These are phyloP conservation scores for Brettanomyces nanus DNA, from an alignment of 805 yeast genomes.

Conservation along the genomic window DNA sequence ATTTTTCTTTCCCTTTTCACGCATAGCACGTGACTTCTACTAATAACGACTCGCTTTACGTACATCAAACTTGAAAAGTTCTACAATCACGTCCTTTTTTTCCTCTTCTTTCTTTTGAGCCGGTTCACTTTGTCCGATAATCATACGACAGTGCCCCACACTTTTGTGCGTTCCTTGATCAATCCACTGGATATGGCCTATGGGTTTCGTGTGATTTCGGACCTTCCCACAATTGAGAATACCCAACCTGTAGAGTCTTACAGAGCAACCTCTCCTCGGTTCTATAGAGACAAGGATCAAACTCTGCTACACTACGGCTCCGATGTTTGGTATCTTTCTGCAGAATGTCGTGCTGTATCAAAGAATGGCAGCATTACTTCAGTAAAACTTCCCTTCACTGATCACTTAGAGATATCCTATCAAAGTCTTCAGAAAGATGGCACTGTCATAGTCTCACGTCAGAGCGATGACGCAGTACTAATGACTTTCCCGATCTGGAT, in stretches of 20 bases:
- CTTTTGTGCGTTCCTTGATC: no score
- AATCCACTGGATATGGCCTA: no score
- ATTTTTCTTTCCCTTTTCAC: no score
- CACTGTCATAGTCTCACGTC: no score
- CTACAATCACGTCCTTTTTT: no score
- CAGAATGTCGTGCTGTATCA: background rate
- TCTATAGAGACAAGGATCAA: slow-evolving; percentile 12
- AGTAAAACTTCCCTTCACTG: background rate
- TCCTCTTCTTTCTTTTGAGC: no score
- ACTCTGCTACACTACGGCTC: slow-evolving; percentile 15
- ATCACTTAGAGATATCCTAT: background rate
- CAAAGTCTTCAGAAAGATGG: background rate
- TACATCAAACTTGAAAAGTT: no score
- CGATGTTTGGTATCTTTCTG: slow-evolving; percentile 12
- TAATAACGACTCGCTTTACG: no score
- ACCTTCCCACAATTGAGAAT: slow-evolving; percentile 24
- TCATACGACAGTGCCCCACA: no score
- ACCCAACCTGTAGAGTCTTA: slow-evolving; percentile 18
- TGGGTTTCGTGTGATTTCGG: slow-evolving; percentile 3
- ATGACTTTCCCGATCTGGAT: slow-evolving; percentile 12
- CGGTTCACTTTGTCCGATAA: no score
- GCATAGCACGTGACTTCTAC: no score
- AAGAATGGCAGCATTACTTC: slow-evolving; percentile 1
- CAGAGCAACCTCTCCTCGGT: slow-evolving; percentile 19
- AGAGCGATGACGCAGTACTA: background rate